Evolutionary conservation across 768 basidiomycete genomes (phyloP).

Genomic region (Amylocystis lapponica): DNA sequence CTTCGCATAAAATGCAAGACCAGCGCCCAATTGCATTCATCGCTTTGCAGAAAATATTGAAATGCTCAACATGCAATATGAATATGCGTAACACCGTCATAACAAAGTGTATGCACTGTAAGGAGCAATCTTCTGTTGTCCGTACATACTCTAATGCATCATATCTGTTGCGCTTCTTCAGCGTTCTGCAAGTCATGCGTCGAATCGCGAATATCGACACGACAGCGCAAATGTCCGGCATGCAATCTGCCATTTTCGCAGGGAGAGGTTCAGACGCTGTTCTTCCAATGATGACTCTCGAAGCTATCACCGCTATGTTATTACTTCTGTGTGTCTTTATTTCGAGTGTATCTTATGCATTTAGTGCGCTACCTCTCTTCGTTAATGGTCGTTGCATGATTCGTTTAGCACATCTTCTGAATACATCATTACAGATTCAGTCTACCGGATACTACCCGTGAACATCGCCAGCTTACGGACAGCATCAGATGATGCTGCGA

Average conservation of each 20-base stretch:
- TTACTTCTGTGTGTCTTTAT: not conserved
- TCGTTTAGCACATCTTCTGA: too few species aligned
- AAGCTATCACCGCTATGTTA: not conserved
- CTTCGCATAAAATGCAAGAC: not conserved
- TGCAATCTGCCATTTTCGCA: conserved; percentile 79
- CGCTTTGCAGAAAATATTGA: conserved; percentile 59
- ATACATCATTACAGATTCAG: too few species aligned
- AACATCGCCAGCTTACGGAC: too few species aligned
- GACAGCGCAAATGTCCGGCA: conserved; percentile 92
- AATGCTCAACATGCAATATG: conserved; percentile 83
- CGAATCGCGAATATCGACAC: conserved; percentile 79
- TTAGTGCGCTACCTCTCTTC: too few species aligned
- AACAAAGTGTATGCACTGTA: conserved; percentile 90
- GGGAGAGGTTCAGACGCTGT: conserved; percentile 71
- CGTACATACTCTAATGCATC: not conserved
- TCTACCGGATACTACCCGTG: too few species aligned
- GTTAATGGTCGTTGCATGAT: too few species aligned
- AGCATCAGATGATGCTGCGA: too few species aligned
- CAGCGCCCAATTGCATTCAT: not conserved
- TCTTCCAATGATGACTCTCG: conserved; percentile 40
- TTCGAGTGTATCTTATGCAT: too few species aligned
- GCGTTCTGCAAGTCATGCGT: conserved; percentile 85
- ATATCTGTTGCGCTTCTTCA: conserved; percentile 21
- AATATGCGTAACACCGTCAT: conserved; percentile 76
- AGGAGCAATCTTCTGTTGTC: conserved; percentile 27